Evolutionary conservation across 2,329 filamentous ascomycete species (phyloP).

Genomic region (Fusarium austroafricanum): DNA sequence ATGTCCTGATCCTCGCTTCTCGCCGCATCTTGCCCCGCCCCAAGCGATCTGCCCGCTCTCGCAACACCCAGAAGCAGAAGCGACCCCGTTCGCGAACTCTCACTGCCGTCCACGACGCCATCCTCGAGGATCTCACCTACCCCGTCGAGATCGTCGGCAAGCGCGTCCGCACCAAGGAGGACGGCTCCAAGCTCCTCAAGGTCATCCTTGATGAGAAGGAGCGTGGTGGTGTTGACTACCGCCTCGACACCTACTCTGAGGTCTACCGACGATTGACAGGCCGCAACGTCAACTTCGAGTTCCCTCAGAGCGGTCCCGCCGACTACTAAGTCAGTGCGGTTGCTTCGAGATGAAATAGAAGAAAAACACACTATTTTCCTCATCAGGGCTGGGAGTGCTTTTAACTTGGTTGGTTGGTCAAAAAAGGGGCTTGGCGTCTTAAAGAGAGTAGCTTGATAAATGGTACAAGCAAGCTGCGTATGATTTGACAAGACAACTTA

Average conservation of each 20-base stretch:
- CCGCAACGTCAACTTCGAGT: conserved; percentile 97
- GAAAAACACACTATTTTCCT: conserved; percentile 20
- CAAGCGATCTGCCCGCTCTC: conserved; percentile 96
- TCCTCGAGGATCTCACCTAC: conserved; percentile 98
- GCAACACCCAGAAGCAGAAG: conserved; percentile 98
- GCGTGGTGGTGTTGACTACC: conserved; percentile 98
- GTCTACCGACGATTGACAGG: conserved; percentile 98
- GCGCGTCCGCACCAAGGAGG: conserved; percentile 98
- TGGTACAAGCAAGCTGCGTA: conserved; percentile 59
- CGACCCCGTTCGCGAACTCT: conserved; percentile 97
- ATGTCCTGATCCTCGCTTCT: conserved; percentile 98
- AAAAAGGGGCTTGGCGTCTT: conserved; percentile 63
- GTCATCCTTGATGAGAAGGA: conserved; percentile 99
- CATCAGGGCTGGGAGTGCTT: conserved; percentile 50
- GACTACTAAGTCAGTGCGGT: conserved; percentile 79
- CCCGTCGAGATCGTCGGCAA: conserved; percentile 99
- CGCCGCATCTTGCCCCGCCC: conserved; percentile 98
- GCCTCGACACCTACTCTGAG: conserved; percentile 99
- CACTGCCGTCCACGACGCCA: conserved; percentile 98
- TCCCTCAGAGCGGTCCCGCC: conserved; percentile 82
- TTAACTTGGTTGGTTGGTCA: conserved; percentile 53
- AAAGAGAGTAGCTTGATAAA: conserved; percentile 62
- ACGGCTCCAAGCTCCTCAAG: conserved; percentile 98
- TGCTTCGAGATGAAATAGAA: conserved; percentile 35
- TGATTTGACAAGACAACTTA: conserved; percentile 52